These are phyloP conservation scores for Pleurotus giganteus DNA, from an alignment of 768 basidiomycete species.

Conservation along the genomic window DNA sequence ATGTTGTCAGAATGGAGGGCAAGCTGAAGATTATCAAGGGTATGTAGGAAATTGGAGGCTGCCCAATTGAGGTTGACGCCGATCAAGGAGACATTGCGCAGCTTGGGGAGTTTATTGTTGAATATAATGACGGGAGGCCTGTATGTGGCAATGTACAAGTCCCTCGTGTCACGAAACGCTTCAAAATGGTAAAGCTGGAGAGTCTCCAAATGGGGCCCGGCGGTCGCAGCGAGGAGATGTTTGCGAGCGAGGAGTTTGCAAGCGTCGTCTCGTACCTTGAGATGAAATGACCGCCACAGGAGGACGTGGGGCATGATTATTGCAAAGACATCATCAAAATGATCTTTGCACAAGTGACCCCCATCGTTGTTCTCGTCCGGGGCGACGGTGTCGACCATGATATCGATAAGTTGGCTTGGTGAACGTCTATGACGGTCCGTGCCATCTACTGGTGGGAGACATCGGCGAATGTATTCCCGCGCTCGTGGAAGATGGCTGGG, in stretches of 20 bases:
- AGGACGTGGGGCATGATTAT: constrained; percentile 44
- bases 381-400: constrained; percentile 57
- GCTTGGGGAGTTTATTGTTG: constrained; percentile 45
- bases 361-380: constrained; percentile 45
- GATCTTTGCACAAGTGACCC: constrained; percentile 49
- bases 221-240: constrained; percentile 48
- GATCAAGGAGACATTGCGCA: constrained; percentile 57
- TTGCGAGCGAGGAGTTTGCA: constrained; percentile 54
- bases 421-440: constrained; percentile 1
- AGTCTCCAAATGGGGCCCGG: constrained; percentile 54
- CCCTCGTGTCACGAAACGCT: constrained; percentile 47
- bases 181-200: constrained; percentile 59
- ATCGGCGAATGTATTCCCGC: constrained; percentile 39
- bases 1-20: constrained; percentile 60
- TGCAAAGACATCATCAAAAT: constrained; percentile 44
- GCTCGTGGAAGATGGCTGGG: constrained; percentile 49
- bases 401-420: constrained; percentile 38
- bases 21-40: constrained; percentile 51
- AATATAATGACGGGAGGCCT: constrained; percentile 59
- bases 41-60: constrained; percentile 44
- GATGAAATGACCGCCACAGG: constrained; percentile 58
- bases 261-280: constrained; percentile 58
- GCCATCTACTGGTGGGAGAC: constrained; percentile 6
- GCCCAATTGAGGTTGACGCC: constrained; percentile 67
- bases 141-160: constrained; percentile 55